These are phyloP conservation scores for Trifolium fragiferum DNA, from an alignment of 306 rosid species.

Conservation along the genomic window DNA sequence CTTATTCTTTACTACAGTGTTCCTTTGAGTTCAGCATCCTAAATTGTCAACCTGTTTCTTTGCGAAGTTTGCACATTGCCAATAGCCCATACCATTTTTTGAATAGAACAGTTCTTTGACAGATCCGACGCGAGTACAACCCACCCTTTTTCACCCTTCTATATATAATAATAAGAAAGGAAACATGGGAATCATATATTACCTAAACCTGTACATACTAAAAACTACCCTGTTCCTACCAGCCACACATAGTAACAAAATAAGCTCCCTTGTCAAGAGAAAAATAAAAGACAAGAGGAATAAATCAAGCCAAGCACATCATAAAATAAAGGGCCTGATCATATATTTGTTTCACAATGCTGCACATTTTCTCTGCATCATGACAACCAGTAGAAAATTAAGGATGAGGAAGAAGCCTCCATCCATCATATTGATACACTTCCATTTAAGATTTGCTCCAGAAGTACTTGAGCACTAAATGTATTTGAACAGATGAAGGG, in stretches of 20 bases:
- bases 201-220: slow-evolving; percentile 66
- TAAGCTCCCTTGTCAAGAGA: slow-evolving; percentile 56
- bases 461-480: slow-evolving; percentile 19
- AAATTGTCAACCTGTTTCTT: slow-evolving; percentile 43
- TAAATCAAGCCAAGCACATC: slow-evolving; percentile 46
- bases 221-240: slow-evolving; percentile 47
- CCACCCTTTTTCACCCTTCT: slow-evolving; percentile 41
- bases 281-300: slow-evolving; percentile 48
- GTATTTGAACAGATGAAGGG: slow-evolving; percentile 37
- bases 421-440: slow-evolving; percentile 32
- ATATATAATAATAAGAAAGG: slow-evolving; percentile 51
- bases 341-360: slow-evolving; percentile 47
- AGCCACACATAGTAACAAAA: slow-evolving; percentile 66
- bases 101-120: slow-evolving; percentile 42
- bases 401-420: slow-evolving; percentile 44
- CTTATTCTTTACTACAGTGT: slow-evolving; percentile 45
- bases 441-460: slow-evolving; percentile 38
- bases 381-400: slow-evolving; percentile 40
- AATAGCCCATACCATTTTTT: slow-evolving; percentile 19
- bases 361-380: slow-evolving; percentile 40
- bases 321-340: slow-evolving; percentile 52
- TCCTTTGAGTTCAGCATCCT: slow-evolving; percentile 45
- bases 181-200: slow-evolving; percentile 57
- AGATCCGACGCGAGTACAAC: slow-evolving; percentile 41
- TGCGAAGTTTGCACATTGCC: slow-evolving; percentile 20